phyloP scores from a whole-genome alignment of 208 protist genomes.

The Leptomonas seymouri region DNA sequence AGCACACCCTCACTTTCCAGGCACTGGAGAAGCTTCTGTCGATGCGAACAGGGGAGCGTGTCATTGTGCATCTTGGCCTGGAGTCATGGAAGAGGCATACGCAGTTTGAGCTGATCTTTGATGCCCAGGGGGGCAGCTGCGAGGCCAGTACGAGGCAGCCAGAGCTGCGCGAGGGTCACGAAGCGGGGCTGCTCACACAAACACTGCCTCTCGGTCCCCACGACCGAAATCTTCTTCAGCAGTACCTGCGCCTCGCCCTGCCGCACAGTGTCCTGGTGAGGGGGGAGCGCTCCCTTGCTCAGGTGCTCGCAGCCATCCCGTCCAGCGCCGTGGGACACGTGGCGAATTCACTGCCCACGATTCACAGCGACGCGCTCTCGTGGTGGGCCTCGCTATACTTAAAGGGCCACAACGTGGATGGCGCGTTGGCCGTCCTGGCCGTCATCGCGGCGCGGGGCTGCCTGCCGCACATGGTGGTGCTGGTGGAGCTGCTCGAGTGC shows the following conservation, averaged over 20 bases:
- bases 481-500: slow-evolving; percentile 61
- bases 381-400: slow-evolving; percentile 38
- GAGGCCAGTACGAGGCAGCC: neutral
- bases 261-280: slow-evolving; percentile 11
- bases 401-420: slow-evolving; percentile 21
- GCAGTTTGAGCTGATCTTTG: slow-evolving; percentile 10
- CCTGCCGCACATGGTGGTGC: slow-evolving; percentile 50
- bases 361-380: slow-evolving; percentile 25
- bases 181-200: neutral
- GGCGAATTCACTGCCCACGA: slow-evolving; percentile 1
- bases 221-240: slow-evolving; percentile 11
- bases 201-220: slow-evolving; percentile 8
- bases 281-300: slow-evolving; percentile 23
- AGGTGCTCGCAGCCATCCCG: slow-evolving; percentile 23
- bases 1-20: slow-evolving; percentile 22
- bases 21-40: slow-evolving; percentile 17
- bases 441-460: slow-evolving; percentile 32
- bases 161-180: neutral
- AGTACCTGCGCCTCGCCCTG: slow-evolving; percentile 21
- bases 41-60: slow-evolving; percentile 13
- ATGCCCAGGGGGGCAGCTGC: slow-evolving; percentile 13
- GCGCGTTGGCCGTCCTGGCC: slow-evolving; percentile 26
- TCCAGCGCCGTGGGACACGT: slow-evolving; percentile 19
- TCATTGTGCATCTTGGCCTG: slow-evolving; percentile 32
- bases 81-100: neutral